Percentiles rank a stretch among this genome's conserved stretches.
phyloP scores from a whole-genome alignment of 1,284 basidiomycete species.

The Schizophyllum amplum region DNA sequence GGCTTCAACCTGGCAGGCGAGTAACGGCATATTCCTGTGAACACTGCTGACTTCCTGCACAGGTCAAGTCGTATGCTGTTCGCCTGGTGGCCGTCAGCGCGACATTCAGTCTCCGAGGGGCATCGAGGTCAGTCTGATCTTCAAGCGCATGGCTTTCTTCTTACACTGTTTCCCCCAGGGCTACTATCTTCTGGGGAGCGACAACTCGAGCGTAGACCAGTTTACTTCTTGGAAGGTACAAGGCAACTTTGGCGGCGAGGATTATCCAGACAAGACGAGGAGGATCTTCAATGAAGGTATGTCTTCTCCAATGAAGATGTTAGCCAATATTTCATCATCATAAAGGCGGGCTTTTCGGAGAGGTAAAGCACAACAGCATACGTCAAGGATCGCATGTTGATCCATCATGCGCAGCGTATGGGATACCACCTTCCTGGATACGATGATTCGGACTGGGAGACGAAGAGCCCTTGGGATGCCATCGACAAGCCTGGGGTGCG shows the following conservation, averaged over 20 bases:
- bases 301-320: background rate
- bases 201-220: conserved; percentile 17
- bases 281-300: conserved; percentile 9
- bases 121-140: conserved; percentile 19
- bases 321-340: too few relatives aligned
- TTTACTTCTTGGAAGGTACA: conserved; percentile 33
- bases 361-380: too few relatives aligned
- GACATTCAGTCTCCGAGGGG: conserved; percentile 38
- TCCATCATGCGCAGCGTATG: conserved; percentile 15
- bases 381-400: conserved; percentile 25
- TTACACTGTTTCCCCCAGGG: conserved; percentile 10
- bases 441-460: conserved; percentile 34
- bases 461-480: conserved; percentile 30
- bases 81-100: conserved; percentile 29
- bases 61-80: conserved; percentile 51
- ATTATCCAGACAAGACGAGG: conserved; percentile 15
- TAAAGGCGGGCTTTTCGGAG: too few relatives aligned
- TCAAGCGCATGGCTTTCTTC: background rate
- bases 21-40: too few relatives aligned
- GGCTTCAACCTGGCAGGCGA: background rate
- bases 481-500: conserved; percentile 32
- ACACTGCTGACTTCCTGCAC: too few relatives aligned
- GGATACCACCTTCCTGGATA: conserved; percentile 46
- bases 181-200: conserved; percentile 34
- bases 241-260: conserved; percentile 41